Conservation (phyloP, 129 eudicot genomes). For the Solidago caesia region DNA sequence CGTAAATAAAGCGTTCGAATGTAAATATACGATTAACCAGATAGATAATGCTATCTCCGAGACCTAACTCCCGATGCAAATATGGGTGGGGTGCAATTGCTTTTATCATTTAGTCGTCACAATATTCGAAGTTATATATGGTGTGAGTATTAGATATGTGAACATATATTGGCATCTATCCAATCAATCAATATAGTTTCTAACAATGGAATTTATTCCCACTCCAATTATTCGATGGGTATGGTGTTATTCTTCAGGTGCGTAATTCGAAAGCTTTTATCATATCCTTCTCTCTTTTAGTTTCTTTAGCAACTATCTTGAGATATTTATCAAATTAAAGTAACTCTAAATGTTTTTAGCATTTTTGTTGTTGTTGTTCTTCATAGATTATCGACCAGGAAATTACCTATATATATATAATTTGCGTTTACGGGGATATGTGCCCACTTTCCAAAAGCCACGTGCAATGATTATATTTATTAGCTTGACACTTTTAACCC, state of each 20-base stretch:
- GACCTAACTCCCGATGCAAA: constrained; percentile 19
- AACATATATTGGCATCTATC: constrained; percentile 29
- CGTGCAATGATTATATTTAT: no score
- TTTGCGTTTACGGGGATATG: no score
- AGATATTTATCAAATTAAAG: not conserved
- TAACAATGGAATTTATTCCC: constrained; percentile 32
- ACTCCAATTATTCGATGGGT: constrained; percentile 27
- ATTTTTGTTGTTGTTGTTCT: no score
- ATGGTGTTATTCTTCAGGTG: constrained; percentile 26
- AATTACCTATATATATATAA: no score
- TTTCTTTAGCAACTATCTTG: not conserved
- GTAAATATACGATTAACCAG: no score
- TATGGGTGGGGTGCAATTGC: constrained; percentile 32
- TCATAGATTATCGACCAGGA: no score
- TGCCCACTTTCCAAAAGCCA: no score
- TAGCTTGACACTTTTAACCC: no score
- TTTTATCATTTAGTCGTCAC: constrained; percentile 24
- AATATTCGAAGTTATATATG: constrained; percentile 29
- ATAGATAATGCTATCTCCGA: not conserved
- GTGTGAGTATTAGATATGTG: constrained; percentile 26
- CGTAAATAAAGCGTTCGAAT: no score
- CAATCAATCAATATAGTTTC: constrained; percentile 29
- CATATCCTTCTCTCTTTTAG: not conserved
- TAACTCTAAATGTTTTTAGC: no score
- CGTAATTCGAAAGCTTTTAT: constrained; percentile 28